Evolutionary conservation across 352 stramenopile genomes (phyloP), one percentile per base, ranked within the genome.

Genomic region (Phytopythium vexans): DNA sequence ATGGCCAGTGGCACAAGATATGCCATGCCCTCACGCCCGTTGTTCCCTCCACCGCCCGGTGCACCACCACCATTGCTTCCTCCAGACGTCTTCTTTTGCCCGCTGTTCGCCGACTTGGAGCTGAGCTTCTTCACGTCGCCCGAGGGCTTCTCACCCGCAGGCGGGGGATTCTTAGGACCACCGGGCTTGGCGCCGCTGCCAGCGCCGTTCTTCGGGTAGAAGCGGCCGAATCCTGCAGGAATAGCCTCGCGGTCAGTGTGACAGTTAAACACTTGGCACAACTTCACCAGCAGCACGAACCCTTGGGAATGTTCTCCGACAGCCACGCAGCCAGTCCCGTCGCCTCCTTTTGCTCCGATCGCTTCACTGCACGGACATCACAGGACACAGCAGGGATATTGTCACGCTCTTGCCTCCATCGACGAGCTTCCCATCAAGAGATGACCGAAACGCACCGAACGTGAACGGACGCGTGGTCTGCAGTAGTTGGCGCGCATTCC

Each of bases 171-270:
- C 60, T 89, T 92, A 0, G 80, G 74, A 11, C 74, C 74, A 8
- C 64, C 58, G 0, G 59, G 45, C 41, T 89, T 91, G 34, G 49
- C 62, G 1, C 62, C 65, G 8, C 62, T 68, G 6, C 40, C 41
- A 16, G 56, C 58, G 15, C 63, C 75, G 50, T 88, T 91, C 63
- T 94, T 94, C 10, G 85, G 85, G 66, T 90, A 92, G 43, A 94
- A 94, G 4, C 85, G 80, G 11, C 80, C 85, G 56, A 94, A 94
- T 8, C 84, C 82, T 53, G 66, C 64, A 10, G 60, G 62, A 27
- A 27, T 27, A 27, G 21, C 21, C 21, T 27, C 21, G 21, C 21
- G 21, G 21, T 27, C 21, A 80, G 40, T 3, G 0, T 6, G 11
- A 37, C 27, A 52, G 16, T 51, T 10, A n/a, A 8, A 41, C 21